Conservation (phyloP, 2,329 filamentous ascomycete genomes). For the Chalaropsis ovoidea region DNA sequence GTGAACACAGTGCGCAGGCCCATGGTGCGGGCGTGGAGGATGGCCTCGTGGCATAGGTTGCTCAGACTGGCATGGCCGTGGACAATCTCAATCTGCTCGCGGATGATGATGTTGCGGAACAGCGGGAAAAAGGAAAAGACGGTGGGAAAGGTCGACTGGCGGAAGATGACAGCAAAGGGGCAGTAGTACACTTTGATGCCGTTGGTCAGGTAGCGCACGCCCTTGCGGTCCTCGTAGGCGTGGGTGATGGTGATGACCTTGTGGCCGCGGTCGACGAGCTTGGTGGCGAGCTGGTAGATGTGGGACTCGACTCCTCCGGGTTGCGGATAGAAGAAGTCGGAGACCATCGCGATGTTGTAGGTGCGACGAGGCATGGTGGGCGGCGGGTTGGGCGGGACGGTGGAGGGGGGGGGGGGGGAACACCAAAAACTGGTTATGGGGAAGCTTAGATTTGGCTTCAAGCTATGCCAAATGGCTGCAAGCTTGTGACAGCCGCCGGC, state of each 20-base stretch:
- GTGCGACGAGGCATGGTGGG: constrained; percentile 44
- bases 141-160: constrained; percentile 84
- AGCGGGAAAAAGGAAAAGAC: constrained; percentile 98
- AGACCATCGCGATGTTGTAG: constrained; percentile 79
- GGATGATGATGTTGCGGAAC: constrained; percentile 91
- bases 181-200: constrained; percentile 97
- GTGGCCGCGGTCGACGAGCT: constrained; percentile 93
- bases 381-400: constrained; percentile 15
- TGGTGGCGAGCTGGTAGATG: constrained; percentile 93
- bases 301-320: constrained; percentile 95
- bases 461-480: not conserved
- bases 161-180: constrained; percentile 91
- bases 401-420: not conserved
- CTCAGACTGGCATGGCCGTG: constrained; percentile 94
- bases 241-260: constrained; percentile 98
- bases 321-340: constrained; percentile 98
- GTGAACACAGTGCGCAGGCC: constrained; percentile 91
- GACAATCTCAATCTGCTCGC: constrained; percentile 91
- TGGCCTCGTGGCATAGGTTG: constrained; percentile 86
- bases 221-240: constrained; percentile 80
- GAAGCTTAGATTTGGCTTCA: not conserved
- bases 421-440: not conserved
- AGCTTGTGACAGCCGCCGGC: not conserved
- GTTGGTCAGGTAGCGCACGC: constrained; percentile 90
- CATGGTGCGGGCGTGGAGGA: constrained; percentile 92